These are phyloP conservation scores for Aspergillaceae sp. DNA, from an alignment of 2,329 filamentous ascomycete genomes.

Conservation along the genomic window DNA sequence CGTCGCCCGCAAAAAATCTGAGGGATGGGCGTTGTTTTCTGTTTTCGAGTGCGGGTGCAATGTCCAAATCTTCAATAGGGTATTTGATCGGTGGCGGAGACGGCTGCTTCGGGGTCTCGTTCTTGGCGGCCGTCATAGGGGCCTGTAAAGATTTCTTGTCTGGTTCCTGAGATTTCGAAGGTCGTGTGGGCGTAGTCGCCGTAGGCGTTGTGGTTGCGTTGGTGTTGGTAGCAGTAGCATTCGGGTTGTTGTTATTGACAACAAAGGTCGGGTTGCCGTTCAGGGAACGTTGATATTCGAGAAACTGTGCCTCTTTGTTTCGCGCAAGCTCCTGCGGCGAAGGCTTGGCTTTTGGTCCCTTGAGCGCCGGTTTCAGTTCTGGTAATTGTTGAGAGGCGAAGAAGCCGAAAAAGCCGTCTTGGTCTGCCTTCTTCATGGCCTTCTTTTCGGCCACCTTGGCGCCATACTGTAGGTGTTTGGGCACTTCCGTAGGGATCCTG, in stretches of 20 bases:
- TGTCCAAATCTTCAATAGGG: constrained; percentile 86
- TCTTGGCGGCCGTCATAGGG: constrained; percentile 36
- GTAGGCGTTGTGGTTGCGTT: not conserved
- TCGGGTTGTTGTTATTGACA: constrained; percentile 17
- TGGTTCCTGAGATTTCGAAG: constrained; percentile 22
- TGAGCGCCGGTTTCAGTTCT: constrained; percentile 64
- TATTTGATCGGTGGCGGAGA: constrained; percentile 78
- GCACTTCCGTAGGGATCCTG: constrained; percentile 79
- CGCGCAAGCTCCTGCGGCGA: constrained; percentile 39
- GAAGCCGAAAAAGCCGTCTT: constrained; percentile 44
- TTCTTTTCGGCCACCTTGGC: constrained; percentile 70
- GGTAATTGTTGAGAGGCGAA: constrained; percentile 52
- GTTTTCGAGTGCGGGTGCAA: constrained; percentile 55
- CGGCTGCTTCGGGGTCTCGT: constrained; percentile 47
- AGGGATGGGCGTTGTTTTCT: constrained; percentile 62
- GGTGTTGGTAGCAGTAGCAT: not conserved
- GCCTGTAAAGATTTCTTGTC: constrained; percentile 27
- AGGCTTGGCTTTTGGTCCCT: constrained; percentile 56
- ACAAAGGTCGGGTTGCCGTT: constrained; percentile 38
- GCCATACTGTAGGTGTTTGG: constrained; percentile 71
- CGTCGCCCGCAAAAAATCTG: constrained; percentile 65
- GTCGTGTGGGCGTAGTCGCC: constrained; percentile 19
- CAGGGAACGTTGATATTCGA: constrained; percentile 41
- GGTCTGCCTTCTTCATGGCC: constrained; percentile 53
- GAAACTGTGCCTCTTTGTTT: constrained; percentile 38